Evolutionary conservation across 768 basidiomycete genomes (phyloP).

Genomic region (Grammothele lineata): DNA sequence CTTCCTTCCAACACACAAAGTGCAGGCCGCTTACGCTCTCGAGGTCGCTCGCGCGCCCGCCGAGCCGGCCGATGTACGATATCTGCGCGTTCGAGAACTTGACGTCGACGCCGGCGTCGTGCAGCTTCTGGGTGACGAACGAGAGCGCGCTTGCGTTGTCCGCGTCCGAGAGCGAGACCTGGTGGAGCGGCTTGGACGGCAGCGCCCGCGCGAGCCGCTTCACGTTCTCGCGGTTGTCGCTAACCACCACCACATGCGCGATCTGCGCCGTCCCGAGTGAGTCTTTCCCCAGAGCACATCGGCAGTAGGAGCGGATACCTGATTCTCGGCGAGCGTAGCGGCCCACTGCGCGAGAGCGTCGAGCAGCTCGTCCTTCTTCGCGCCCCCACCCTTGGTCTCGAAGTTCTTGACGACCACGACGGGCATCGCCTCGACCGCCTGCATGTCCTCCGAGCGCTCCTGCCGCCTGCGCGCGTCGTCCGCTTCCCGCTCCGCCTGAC

Average conservation of each 20-base stretch:
- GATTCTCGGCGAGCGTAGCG: constrained; percentile 73
- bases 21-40: constrained; percentile 55
- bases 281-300: too few species aligned
- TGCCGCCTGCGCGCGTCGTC: constrained; percentile 29
- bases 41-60: constrained; percentile 88
- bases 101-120: constrained; percentile 47
- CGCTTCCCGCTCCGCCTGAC: constrained; percentile 27
- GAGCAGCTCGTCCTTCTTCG: constrained; percentile 65
- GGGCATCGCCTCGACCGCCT: constrained; percentile 62
- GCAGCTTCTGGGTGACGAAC: constrained; percentile 78
- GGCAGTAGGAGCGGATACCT: too few species aligned
- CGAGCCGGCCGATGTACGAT: constrained; percentile 65
- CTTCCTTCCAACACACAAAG: neutral
- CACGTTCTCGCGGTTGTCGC: constrained; percentile 84
- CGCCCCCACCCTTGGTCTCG: constrained; percentile 47
- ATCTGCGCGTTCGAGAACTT: constrained; percentile 54
- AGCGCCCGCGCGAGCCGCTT: constrained; percentile 85
- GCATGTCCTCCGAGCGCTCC: constrained; percentile 38
- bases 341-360: constrained; percentile 81
- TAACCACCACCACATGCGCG: constrained; percentile 88
- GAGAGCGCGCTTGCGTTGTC: constrained; percentile 73
- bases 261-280: too few species aligned
- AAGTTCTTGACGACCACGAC: constrained; percentile 86
- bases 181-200: constrained; percentile 76
- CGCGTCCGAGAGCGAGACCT: constrained; percentile 81